Evolutionary conservation across 2,329 filamentous ascomycete genomes (phyloP), one percentile per base, ranked within the genome.

Genomic region (Pyrenochaeta sp.): DNA sequence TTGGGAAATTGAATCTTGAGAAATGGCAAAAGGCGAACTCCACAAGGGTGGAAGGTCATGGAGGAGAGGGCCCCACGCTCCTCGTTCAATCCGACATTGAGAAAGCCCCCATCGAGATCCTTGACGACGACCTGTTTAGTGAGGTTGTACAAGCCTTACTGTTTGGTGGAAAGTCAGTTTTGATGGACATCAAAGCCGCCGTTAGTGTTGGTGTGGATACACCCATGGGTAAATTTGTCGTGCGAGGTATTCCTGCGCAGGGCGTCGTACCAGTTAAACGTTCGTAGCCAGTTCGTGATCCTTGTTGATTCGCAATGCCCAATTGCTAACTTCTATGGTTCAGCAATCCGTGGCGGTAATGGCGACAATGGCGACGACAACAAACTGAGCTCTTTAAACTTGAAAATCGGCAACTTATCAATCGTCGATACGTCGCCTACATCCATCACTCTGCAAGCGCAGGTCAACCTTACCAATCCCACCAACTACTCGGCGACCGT

Each of bases 211-310:
- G 89, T 62, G 83, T 96, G 37, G 79, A 85, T 45, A 96, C 92
- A 20, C 86, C 88, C 18, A 78, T 99, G 52, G 94, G 94, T 35
- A 78, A 86, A 58, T 82, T 97, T 63, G 81, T 87, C 40, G 77
- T 97, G 61, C 90, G 89, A 71, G 85, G 87, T 56, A 87, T 99
- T 62, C 93, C 93, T 34, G 90, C 70, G 29, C 81, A 91, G 77
- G 92, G 94, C 60, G 83, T 86, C 64, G 86, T 99, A 66, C 89
- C 89, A 73, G 84, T 97, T 77, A 95, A 96, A 83, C 89, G 91
- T 96, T 87, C 85, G 92, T 90, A 79, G 73, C 78, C 74, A 77
- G 81, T 76, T 69, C 66, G 67, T 70, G 48, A 60, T 61, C 65
- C 62, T 60, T 48, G 47, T 58, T 53, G 45, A 43, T 47, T 45